Evolutionary conservation across 148 eudicot genomes (phyloP).

Genomic region (Agrostemma githago): DNA sequence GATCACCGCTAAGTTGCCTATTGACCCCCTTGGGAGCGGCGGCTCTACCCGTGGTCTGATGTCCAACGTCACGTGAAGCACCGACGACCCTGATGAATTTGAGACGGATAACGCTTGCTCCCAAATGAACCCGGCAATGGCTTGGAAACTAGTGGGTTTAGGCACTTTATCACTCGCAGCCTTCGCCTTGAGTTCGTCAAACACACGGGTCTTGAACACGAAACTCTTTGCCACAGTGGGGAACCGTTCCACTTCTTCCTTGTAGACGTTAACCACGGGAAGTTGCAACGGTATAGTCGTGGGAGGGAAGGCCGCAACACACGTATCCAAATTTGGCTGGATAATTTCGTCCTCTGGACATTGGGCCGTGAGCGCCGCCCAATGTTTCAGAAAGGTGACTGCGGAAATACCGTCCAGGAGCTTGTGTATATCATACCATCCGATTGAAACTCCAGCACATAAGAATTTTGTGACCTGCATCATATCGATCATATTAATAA

Average conservation of each 20-base stretch:
- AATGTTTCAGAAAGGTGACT: conserved; percentile 1
- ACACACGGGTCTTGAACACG: not conserved
- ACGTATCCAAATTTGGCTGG: not conserved
- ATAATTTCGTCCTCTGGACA: not conserved
- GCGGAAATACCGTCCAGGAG: conserved; percentile 10
- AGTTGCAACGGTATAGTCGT: not conserved
- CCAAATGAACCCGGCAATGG: conserved; percentile 16
- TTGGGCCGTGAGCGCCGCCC: not conserved
- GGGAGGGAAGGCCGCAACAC: conserved; percentile 11
- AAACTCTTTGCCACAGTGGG: not conserved
- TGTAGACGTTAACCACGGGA: not conserved
- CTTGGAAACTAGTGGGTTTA: not conserved
- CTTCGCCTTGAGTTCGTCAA: not conserved
- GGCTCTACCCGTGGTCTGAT: conserved; percentile 6
- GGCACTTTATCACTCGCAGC: not conserved
- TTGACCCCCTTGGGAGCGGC: not conserved
- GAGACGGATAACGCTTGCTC: not conserved
- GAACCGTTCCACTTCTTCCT: not conserved
- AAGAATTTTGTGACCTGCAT: not conserved
- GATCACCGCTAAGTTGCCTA: conserved; percentile 2
- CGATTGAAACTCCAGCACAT: conserved; percentile 10
- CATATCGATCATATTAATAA: too few relatives aligned
- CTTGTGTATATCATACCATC: conserved; percentile 17
- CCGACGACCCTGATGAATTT: not conserved
- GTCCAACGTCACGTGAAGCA: conserved; percentile 12